Evolutionary conservation across 2,329 filamentous ascomycete genomes (phyloP), one percentile per base, ranked within the genome.

Genomic region (Talaromyces pinophilus): DNA sequence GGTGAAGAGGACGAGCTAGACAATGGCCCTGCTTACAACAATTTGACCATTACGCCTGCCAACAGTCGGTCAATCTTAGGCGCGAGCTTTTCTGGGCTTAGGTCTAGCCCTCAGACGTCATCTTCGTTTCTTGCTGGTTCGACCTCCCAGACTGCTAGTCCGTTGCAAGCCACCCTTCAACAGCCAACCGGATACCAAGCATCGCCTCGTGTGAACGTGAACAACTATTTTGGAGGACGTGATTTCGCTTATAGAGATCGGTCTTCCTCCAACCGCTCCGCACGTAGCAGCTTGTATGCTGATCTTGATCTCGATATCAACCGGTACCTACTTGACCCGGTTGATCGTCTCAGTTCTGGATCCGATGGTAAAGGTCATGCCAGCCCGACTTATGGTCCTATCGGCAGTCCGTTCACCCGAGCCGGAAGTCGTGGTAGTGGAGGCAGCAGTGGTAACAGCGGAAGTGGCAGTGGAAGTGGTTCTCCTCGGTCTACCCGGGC

Each of bases 401-500:
- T 73, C 62, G 70, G 77, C 61, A 80, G 77, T 48, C 76, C 79
- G 54, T 80, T 79, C 62, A 75, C 75, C 40, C 74, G 77, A 70
- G 75, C 73, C 42, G 82, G 78, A 60, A 85, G 82, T 72, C 81
- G 82, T 67, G 82, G 78, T 59, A 85, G 82, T 72, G 81, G 82
- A 68, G 82, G 80, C 60, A 85, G 83, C 69, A 82, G 82, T 57
- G 72, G 70, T 35, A 60, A 72, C 25, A 79, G 81, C 74, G 68
- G 82, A 72, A 74, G 80, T 72, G 73, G 76, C 62, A 78, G 74
- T 63, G 77, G 76, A 62, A 77, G 71, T 68, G 71, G 76, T 48
- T 81, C 79, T 70, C 79, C 80, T 28, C 74, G 73, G 66, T 80
- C 78, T 67, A 72, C 71, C 17, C 73, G 73, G 62, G 77, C 75